phyloP scores from a whole-genome alignment of 1,284 basidiomycete species.

The Trametes sp. region DNA sequence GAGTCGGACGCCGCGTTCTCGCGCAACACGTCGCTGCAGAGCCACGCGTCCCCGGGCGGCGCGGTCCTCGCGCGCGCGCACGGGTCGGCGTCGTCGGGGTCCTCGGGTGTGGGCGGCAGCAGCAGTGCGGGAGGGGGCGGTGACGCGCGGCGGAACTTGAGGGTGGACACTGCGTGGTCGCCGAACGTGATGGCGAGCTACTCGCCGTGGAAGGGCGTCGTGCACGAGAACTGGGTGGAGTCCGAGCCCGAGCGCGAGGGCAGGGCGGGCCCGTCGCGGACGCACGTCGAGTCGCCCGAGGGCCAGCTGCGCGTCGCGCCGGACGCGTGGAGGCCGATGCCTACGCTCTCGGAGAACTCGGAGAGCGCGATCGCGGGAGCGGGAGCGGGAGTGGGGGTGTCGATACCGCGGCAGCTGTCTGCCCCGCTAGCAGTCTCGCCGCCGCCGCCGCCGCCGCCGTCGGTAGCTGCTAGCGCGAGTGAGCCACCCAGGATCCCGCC shows the following conservation, averaged over 20 bases:
- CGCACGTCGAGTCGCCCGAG: conserved; percentile 18
- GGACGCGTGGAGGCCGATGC: conserved; percentile 31
- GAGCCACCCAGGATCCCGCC: neutral
- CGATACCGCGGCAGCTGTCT: conserved; percentile 13
- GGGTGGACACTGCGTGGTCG: conserved; percentile 23
- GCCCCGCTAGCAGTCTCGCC: too few species aligned
- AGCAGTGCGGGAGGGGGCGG: too few species aligned
- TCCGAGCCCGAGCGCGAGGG: neutral
- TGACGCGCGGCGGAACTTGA: too few species aligned
- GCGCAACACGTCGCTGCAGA: conserved; percentile 25
- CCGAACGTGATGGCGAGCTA: conserved; percentile 30
- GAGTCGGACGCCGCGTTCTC: conserved; percentile 17
- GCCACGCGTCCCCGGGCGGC: neutral
- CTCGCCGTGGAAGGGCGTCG: conserved; percentile 29
- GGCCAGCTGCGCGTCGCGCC: conserved; percentile 24
- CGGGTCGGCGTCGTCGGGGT: conserved; percentile 13
- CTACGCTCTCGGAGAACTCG: conserved; percentile 23
- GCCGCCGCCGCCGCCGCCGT: too few species aligned
- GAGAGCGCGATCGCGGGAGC: conserved; percentile 13
- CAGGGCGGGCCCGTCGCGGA: neutral
- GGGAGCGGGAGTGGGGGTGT: too few species aligned
- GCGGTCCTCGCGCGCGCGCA: conserved; percentile 6
- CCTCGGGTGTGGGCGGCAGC: neutral
- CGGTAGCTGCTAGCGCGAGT: too few species aligned
- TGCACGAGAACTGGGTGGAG: conserved; percentile 7